These are phyloP conservation scores for Sporisorium graminicola DNA, from an alignment of 1,284 basidiomycete genomes.

Conservation along the genomic window DNA sequence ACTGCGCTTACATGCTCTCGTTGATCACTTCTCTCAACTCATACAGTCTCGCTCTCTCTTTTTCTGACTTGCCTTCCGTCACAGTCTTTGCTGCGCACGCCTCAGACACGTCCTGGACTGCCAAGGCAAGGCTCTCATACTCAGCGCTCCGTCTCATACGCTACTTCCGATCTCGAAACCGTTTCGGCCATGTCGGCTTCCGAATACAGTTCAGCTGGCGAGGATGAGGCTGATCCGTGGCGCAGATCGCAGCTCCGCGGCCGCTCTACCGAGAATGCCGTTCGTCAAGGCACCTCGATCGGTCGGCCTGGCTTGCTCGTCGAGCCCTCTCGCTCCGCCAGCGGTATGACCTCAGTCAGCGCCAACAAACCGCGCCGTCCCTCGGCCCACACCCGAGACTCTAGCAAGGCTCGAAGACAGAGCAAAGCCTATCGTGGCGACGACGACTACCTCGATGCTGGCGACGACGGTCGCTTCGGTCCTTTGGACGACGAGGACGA, in stretches of 20 bases:
- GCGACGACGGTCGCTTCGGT: slow-evolving; percentile 48
- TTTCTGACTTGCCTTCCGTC: background rate
- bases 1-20: background rate
- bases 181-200: slow-evolving; percentile 54
- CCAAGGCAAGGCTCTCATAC: slow-evolving; percentile 41
- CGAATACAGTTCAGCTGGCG: slow-evolving; percentile 59
- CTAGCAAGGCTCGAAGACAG: slow-evolving; percentile 40
- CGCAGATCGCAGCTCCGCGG: slow-evolving; percentile 29
- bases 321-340: slow-evolving; percentile 37
- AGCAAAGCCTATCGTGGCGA: slow-evolving; percentile 38
- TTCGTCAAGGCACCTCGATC: slow-evolving; percentile 35
- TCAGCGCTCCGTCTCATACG: slow-evolving; percentile 55
- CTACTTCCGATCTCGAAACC: slow-evolving; percentile 58
- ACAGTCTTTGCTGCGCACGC: slow-evolving; percentile 19
- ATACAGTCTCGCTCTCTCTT: background rate
- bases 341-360: slow-evolving; percentile 24
- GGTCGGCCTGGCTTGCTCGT: slow-evolving; percentile 36
- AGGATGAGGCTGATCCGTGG: slow-evolving; percentile 47
- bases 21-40: background rate
- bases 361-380: slow-evolving; percentile 31
- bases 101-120: slow-evolving; percentile 31
- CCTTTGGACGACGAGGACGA: slow-evolving; percentile 70
- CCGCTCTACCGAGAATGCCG: slow-evolving; percentile 26
- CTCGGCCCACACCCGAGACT: slow-evolving; percentile 33
- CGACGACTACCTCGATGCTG: slow-evolving; percentile 43